phyloP scores from a whole-genome alignment of 805 yeast genomes.

The Cyberlindnera xylosilytica region DNA sequence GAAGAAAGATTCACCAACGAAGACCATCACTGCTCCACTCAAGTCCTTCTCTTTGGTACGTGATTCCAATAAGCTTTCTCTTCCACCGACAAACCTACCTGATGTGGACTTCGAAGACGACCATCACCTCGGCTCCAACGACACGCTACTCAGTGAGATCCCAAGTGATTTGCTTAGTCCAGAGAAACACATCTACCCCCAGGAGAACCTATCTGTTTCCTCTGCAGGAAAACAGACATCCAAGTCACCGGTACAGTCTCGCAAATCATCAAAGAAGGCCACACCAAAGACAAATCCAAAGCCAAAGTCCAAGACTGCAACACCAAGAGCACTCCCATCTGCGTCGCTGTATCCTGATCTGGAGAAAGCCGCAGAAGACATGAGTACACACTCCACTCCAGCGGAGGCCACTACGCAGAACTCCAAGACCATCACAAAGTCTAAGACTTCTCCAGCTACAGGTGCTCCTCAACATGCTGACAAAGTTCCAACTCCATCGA shows the following conservation, averaged over 20 bases:
- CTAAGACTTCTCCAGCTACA: too few relatives aligned
- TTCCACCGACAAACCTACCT: background rate
- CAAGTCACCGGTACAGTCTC: background rate
- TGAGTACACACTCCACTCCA: too few relatives aligned
- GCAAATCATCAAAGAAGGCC: background rate
- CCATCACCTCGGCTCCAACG: conserved; percentile 9
- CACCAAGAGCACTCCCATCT: background rate
- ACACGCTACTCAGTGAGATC: conserved; percentile 22
- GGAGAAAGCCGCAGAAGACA: too few relatives aligned
- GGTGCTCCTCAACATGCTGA: too few relatives aligned
- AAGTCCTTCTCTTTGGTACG: conserved; percentile 10
- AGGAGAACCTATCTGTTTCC: conserved; percentile 11
- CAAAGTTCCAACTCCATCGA: too few relatives aligned
- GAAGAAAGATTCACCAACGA: background rate
- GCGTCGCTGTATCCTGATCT: too few relatives aligned
- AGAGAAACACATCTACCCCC: conserved; percentile 23
- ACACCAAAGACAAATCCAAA: background rate
- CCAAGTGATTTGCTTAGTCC: conserved; percentile 27
- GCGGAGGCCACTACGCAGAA: too few relatives aligned
- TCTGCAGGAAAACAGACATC: background rate
- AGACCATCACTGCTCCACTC: background rate
- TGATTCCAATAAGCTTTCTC: background rate
- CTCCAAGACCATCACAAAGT: too few relatives aligned
- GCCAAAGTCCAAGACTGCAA: background rate
- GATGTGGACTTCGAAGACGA: conserved; percentile 6